Base-by-base conservation (phyloP, 768 basidiomycete genomes). In the Hemileccinum rubropunctum region DNA sequence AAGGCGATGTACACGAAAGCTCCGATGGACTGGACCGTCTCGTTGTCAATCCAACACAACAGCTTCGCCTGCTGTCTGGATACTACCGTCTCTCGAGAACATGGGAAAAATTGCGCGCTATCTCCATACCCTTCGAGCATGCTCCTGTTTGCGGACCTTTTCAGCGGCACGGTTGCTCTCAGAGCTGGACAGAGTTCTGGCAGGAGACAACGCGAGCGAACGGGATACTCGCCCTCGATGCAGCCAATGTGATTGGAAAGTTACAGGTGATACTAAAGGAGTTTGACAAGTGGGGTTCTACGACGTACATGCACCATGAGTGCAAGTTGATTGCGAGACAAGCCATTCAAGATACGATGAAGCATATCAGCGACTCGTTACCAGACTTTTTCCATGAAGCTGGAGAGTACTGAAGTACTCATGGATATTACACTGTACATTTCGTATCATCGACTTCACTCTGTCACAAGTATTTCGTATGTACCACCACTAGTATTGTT, bases 171-270 rank as follows among this genome's bases (percentile, higher is more conserved):
- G 78, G 80, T 17, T 89, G 87, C 56, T 79, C 76, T 20, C 84
- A 86, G 64, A 80, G 80, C 48, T 89, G 86, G 86, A 62, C 79
- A 11, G 86, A 88, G 45, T 89, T 88, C 62, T 89, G 87, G 87
- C 85, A 84, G 66, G 86, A 88, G 57, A 86, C 84, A 66, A 80
- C 82, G 23, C 75, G 75, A 58, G 73, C 78, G 39, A 86, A 88
- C 32, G 63, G 73, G 3, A 79, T 88, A 26, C 72, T 88, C 30
- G 66, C 70, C 13, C 73, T 84, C 5, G 83, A 80, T 8, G 65
- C 80, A 2, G 82, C 84, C 28, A 84, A 89, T 59, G 83, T 88
- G 30, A 62, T 85, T 5, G 88, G 87, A 32, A 76, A 82, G 51
- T 62, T 89, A 57, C 78, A 70, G 59, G 72, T 79, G 50, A 74